Conservation (phyloP, 164 flowering plant species). For the Stephania cephalantha region DNA sequence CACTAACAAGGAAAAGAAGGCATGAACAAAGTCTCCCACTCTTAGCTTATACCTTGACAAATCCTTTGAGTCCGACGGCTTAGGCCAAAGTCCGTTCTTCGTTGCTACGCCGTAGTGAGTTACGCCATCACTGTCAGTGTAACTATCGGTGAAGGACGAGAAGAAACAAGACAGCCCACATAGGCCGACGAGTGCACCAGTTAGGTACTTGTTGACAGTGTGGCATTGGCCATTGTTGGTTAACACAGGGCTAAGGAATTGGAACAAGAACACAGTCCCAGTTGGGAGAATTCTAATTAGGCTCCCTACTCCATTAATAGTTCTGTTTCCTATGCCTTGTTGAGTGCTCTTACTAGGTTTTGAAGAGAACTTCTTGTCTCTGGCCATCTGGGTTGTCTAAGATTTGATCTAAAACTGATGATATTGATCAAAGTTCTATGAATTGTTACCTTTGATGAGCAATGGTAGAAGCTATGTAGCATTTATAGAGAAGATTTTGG, state of each 20-base stretch:
- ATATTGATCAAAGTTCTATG: background rate
- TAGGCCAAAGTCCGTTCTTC: slow-evolving; percentile 52
- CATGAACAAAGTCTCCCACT: slow-evolving; percentile 71
- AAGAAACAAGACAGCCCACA: slow-evolving; percentile 62
- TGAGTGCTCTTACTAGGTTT: background rate
- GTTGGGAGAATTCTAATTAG: slow-evolving; percentile 81
- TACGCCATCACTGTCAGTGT: slow-evolving; percentile 39
- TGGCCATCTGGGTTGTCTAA: background rate
- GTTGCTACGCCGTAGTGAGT: slow-evolving; percentile 66
- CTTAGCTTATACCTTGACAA: slow-evolving; percentile 43
- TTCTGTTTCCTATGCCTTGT: slow-evolving; percentile 15
- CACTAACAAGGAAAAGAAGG: slow-evolving; percentile 38
- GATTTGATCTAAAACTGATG: background rate
- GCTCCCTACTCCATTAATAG: slow-evolving; percentile 50
- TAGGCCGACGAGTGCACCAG: slow-evolving; percentile 32
- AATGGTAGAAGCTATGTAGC: background rate
- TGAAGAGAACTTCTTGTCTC: background rate
- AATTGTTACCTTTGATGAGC: background rate
- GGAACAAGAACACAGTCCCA: slow-evolving; percentile 74
- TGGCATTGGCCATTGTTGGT: slow-evolving; percentile 72
- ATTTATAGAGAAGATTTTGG: slow-evolving; percentile 1
- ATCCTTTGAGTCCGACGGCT: slow-evolving; percentile 17
- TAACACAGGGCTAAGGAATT: slow-evolving; percentile 67
- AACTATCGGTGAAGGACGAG: slow-evolving; percentile 77
- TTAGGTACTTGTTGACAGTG: slow-evolving; percentile 51